Conservation (phyloP, 257 asterid genomes). For the Salvia hispanica region DNA sequence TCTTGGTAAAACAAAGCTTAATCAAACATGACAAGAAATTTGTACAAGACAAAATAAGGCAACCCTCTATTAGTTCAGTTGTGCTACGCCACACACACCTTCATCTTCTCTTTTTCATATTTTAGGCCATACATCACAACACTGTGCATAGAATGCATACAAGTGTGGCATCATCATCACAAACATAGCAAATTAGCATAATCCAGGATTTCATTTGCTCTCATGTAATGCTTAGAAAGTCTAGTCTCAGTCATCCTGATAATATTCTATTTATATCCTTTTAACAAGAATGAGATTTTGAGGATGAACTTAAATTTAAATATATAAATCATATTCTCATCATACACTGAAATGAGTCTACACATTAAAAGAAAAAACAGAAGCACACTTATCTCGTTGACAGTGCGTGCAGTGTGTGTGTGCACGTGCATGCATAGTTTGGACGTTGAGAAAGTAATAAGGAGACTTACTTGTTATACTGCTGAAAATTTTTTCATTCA, state of each 20-base stretch:
- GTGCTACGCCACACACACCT: neutral
- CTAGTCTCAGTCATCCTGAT: neutral
- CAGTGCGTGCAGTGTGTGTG: neutral
- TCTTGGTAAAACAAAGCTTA: neutral
- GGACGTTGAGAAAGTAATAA: slow-evolving; percentile 2
- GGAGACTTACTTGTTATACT: slow-evolving; percentile 40
- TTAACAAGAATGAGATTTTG: neutral
- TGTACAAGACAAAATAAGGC: neutral
- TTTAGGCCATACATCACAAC: neutral
- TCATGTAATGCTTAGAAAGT: neutral
- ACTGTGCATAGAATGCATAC: neutral
- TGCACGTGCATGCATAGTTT: slow-evolving; percentile 32
- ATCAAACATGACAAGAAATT: neutral
- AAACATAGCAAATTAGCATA: neutral
- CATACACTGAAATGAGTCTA: neutral
- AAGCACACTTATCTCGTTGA: neutral
- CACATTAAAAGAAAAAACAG: neutral
- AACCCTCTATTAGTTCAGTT: no score
- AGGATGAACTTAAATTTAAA: neutral
- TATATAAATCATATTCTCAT: neutral
- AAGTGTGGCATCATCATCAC: neutral
- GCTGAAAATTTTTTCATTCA: slow-evolving; percentile 20
- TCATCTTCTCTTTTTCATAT: neutral
- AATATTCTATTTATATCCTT: slow-evolving; percentile 1
- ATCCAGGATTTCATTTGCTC: neutral